Evolutionary conservation across 768 basidiomycete species (phyloP).

Genomic region (Cantharellus cinnabarinus): DNA sequence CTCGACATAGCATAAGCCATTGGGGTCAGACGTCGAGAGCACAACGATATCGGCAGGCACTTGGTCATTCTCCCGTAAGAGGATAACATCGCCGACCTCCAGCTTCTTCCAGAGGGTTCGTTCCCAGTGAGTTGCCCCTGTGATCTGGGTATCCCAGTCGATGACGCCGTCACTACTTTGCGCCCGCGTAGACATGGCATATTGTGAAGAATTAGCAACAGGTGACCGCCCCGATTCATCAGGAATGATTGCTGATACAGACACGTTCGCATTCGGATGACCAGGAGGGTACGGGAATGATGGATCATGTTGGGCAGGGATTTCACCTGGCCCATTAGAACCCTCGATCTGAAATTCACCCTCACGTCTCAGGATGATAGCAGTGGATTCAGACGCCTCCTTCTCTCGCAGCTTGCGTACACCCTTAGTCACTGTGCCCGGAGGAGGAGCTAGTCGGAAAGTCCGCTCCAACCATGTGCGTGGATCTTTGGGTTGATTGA

Average conservation of each 20-base stretch:
- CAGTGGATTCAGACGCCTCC: conserved; percentile 48
- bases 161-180: conserved; percentile 48
- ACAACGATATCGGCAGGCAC: conserved; percentile 92
- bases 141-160: conserved; percentile 50
- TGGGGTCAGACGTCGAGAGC: conserved; percentile 75
- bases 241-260: conserved; percentile 21
- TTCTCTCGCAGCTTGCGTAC: conserved; percentile 66
- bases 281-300: conserved; percentile 30
- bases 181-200: conserved; percentile 17
- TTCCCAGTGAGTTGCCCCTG: conserved; percentile 73
- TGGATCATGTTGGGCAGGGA: conserved; percentile 15
- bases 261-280: conserved; percentile 14
- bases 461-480: conserved; percentile 56
- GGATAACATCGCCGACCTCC: conserved; percentile 88
- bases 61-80: conserved; percentile 84
- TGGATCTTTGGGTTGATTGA: conserved; percentile 65
- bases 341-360: too few relatives aligned
- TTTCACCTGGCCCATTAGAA: neutral
- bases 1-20: conserved; percentile 86
- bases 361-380: conserved; percentile 35
- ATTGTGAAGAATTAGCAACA: conserved; percentile 1
- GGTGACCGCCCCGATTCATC: neutral
- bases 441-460: conserved; percentile 40
- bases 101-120: conserved; percentile 97
- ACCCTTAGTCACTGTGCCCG: conserved; percentile 64